phyloP scores from a whole-genome alignment of 768 basidiomycete species.

The Suillus tomentosus region DNA sequence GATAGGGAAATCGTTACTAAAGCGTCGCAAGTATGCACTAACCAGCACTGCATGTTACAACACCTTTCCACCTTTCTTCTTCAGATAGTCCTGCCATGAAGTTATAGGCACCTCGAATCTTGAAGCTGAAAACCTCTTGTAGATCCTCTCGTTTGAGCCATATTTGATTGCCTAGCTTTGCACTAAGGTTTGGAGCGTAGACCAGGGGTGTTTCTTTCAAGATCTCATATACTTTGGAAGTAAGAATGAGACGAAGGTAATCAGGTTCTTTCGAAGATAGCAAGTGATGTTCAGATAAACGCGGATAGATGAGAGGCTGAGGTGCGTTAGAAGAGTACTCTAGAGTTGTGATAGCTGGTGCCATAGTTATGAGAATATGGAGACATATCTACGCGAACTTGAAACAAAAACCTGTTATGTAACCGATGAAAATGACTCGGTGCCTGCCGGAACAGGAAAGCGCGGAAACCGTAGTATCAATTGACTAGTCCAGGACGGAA shows the following conservation, averaged over 20 bases:
- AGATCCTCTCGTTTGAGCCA: constrained; percentile 97
- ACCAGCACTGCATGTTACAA: constrained; percentile 98
- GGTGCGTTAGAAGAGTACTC: constrained; percentile 75
- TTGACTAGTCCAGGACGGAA: background rate
- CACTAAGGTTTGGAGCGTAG: constrained; percentile 81
- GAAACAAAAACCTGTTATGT: background rate
- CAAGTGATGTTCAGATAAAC: constrained; percentile 65
- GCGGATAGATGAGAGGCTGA: constrained; percentile 63
- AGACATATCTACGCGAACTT: background rate
- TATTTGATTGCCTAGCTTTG: constrained; percentile 88
- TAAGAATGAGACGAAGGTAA: constrained; percentile 85
- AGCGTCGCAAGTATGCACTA: constrained; percentile 52
- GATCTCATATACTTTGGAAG: constrained; percentile 89
- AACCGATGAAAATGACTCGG: constrained; percentile 1
- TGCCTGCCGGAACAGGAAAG: background rate
- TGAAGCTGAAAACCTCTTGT: constrained; percentile 98
- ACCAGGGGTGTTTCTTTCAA: constrained; percentile 90
- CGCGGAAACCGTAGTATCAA: background rate
- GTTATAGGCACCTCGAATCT: constrained; percentile 97
- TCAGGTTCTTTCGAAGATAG: constrained; percentile 74
- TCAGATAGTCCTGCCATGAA: constrained; percentile 90
- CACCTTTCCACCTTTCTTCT: constrained; percentile 96
- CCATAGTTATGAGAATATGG: constrained; percentile 15
- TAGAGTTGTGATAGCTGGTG: constrained; percentile 49
- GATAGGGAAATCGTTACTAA: background rate